These are phyloP conservation scores for Trametes versicolor DNA, from an alignment of 1,284 basidiomycete species.

Conservation along the genomic window DNA sequence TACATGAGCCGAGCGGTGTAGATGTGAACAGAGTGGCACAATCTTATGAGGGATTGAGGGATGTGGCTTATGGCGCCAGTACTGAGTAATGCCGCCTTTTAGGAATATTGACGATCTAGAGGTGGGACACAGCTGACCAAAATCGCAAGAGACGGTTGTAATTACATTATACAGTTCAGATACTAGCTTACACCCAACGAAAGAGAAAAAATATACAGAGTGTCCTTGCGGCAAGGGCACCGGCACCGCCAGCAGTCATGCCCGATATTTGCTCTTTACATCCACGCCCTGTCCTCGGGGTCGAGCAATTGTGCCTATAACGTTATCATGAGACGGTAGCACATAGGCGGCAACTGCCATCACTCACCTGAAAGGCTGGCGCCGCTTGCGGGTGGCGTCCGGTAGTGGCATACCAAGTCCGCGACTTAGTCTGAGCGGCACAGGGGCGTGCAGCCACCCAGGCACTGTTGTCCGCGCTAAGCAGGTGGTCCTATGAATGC, in stretches of 20 bases:
- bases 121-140: no score
- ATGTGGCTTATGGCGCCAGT: no score
- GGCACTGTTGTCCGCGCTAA: constrained; percentile 50
- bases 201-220: neutral
- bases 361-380: constrained; percentile 30
- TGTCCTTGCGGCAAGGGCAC: neutral
- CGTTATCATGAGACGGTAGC: neutral
- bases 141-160: neutral
- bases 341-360: neutral
- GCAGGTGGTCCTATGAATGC: constrained; percentile 45
- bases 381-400: constrained; percentile 10
- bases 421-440: constrained; percentile 16
- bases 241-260: neutral
- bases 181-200: neutral
- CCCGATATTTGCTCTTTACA: constrained; percentile 26
- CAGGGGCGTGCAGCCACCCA: constrained; percentile 25
- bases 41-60: no score
- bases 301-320: constrained; percentile 41
- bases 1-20: neutral
- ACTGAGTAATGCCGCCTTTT: no score
- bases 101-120: no score
- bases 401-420: constrained; percentile 25
- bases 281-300: constrained; percentile 43
- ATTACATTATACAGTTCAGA: neutral
- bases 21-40: neutral